phyloP scores from a whole-genome alignment of 331 rosid genomes.

The Pyracantha coccinea region DNA sequence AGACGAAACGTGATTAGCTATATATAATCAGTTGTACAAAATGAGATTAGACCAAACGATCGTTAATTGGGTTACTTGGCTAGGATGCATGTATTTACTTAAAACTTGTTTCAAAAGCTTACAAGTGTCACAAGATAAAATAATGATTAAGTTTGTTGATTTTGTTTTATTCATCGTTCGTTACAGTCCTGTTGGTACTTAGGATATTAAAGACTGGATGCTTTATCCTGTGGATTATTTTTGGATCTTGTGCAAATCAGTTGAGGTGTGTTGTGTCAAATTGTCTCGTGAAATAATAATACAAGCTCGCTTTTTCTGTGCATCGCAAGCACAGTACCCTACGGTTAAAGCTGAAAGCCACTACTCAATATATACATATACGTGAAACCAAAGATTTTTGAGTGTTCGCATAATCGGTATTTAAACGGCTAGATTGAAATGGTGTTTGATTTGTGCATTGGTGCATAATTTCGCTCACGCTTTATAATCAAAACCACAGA shows the following conservation, averaged over 20 bases:
- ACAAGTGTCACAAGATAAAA: too few relatives aligned
- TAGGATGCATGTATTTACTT: too few relatives aligned
- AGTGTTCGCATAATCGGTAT: background rate
- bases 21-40: too few relatives aligned
- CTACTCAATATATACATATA: background rate
- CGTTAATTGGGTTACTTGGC: too few relatives aligned
- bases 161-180: too few relatives aligned
- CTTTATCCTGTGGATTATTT: background rate
- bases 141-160: too few relatives aligned
- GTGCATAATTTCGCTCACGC: background rate
- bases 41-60: too few relatives aligned
- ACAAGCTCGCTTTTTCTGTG: background rate
- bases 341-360: background rate
- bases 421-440: too few relatives aligned
- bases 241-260: slow-evolving; percentile 6
- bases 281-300: background rate
- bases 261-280: background rate
- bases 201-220: too few relatives aligned
- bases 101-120: too few relatives aligned
- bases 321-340: background rate
- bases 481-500: background rate
- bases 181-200: background rate
- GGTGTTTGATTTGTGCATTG: too few relatives aligned
- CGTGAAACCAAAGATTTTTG: background rate
- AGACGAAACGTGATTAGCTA: too few relatives aligned